These are phyloP conservation scores for Solanum etuberosum DNA, from an alignment of 257 asterid species.

Conservation along the genomic window DNA sequence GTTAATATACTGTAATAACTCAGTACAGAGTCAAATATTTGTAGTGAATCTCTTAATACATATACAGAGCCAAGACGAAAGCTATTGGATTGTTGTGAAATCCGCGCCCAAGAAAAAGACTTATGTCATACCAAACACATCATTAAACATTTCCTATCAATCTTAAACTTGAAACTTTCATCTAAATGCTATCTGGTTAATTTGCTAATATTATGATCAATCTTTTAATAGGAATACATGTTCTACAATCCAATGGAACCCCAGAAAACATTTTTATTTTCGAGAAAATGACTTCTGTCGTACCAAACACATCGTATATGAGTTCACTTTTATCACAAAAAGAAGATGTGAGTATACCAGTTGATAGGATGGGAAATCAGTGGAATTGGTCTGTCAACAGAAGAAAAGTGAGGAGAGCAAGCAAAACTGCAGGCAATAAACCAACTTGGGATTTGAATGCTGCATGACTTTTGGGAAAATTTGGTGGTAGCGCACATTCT, in stretches of 20 bases:
- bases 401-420: constrained; percentile 30
- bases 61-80: not conserved
- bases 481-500: constrained; percentile 70
- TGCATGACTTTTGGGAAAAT: constrained; percentile 24
- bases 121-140: not conserved
- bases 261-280: not conserved
- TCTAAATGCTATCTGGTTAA: not conserved
- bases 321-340: not conserved
- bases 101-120: not conserved
- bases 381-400: constrained; percentile 22
- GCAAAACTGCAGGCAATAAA: constrained; percentile 18
- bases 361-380: constrained; percentile 9
- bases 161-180: not conserved
- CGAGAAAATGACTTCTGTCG: not conserved
- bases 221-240: not conserved
- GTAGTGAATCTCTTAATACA: not conserved
- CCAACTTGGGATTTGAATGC: constrained; percentile 9
- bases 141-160: not conserved
- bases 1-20: not conserved
- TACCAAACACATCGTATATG: not conserved
- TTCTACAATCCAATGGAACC: not conserved
- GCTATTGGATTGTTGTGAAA: not conserved
- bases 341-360: not conserved
- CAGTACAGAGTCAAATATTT: not conserved
- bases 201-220: not conserved